Conservation (phyloP, 805 yeast genomes). For the Myxozyma neotropica region DNA sequence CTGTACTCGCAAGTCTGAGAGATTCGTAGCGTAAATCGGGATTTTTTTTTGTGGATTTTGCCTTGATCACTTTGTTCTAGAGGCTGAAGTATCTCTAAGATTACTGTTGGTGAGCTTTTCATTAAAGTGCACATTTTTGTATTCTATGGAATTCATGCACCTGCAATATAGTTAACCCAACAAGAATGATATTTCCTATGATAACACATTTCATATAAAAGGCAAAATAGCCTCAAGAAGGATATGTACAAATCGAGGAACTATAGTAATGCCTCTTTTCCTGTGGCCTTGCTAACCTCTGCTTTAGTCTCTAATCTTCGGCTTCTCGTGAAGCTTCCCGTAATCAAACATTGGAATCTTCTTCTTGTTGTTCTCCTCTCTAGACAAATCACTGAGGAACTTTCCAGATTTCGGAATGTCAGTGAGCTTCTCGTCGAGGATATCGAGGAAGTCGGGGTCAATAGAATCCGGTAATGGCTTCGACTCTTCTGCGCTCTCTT, state of each 20-base stretch:
- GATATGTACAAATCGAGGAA: neutral
- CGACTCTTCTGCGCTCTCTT: neutral
- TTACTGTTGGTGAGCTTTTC: too few species aligned
- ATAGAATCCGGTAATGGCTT: slow-evolving; percentile 21
- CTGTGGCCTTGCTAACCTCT: neutral
- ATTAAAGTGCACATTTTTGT: too few species aligned
- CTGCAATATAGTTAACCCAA: too few species aligned
- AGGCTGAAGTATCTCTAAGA: too few species aligned
- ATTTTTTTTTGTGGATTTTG: neutral
- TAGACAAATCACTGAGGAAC: slow-evolving; percentile 28
- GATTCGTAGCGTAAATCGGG: neutral
- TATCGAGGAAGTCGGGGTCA: slow-evolving; percentile 22
- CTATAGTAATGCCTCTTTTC: neutral
- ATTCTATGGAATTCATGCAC: too few species aligned
- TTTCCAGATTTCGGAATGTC: slow-evolving; percentile 23
- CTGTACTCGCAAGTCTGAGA: slow-evolving; percentile 25
- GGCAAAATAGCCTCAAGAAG: too few species aligned
- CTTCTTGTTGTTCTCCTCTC: slow-evolving; percentile 34
- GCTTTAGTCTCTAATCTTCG: neutral
- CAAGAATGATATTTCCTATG: too few species aligned
- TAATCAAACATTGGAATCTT: slow-evolving; percentile 24
- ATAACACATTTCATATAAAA: too few species aligned
- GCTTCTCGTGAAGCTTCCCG: slow-evolving; percentile 6
- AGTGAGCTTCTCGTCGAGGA: slow-evolving; percentile 21
- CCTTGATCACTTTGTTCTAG: too few species aligned